Evolutionary conservation across 2,329 filamentous ascomycete species (phyloP).

Genomic region (Fusarium sublunatum): DNA sequence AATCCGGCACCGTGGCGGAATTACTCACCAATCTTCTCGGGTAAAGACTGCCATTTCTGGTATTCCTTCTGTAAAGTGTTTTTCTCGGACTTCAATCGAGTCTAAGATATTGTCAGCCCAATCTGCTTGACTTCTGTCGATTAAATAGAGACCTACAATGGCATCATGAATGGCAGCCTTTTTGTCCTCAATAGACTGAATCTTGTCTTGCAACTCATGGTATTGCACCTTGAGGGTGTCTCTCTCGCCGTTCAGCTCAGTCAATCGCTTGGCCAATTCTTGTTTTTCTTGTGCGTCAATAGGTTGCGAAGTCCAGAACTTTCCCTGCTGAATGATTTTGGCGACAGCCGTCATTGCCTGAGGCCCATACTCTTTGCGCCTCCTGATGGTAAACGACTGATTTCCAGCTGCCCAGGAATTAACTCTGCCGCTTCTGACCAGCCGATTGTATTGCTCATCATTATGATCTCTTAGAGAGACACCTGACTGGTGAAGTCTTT

Average conservation of each 20-base stretch:
- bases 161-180: conserved; percentile 55
- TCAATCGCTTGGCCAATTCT: conserved; percentile 66
- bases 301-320: conserved; percentile 81
- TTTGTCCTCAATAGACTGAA: conserved; percentile 56
- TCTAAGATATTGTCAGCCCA: conserved; percentile 52
- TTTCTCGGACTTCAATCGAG: conserved; percentile 70
- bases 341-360: conserved; percentile 77
- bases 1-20: neutral
- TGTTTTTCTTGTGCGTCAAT: conserved; percentile 74
- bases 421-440: conserved; percentile 69
- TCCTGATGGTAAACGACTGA: conserved; percentile 71
- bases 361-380: conserved; percentile 83
- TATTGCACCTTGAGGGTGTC: conserved; percentile 50
- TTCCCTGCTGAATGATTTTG: conserved; percentile 68
- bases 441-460: conserved; percentile 74
- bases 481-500: conserved; percentile 74
- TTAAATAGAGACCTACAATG: conserved; percentile 51
- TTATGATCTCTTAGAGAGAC: conserved; percentile 72
- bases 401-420: conserved; percentile 76
- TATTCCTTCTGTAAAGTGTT: conserved; percentile 72
- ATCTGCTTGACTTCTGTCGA: too few relatives aligned
- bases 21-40: conserved; percentile 74
- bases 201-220: conserved; percentile 52
- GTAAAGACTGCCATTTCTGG: conserved; percentile 73
- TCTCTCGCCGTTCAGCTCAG: conserved; percentile 54